A percentile compares a stretch with the other conserved stretches of the same genome.
Conservation (phyloP, 805 yeast genomes). For the Candida pseudofarinosa region DNA sequence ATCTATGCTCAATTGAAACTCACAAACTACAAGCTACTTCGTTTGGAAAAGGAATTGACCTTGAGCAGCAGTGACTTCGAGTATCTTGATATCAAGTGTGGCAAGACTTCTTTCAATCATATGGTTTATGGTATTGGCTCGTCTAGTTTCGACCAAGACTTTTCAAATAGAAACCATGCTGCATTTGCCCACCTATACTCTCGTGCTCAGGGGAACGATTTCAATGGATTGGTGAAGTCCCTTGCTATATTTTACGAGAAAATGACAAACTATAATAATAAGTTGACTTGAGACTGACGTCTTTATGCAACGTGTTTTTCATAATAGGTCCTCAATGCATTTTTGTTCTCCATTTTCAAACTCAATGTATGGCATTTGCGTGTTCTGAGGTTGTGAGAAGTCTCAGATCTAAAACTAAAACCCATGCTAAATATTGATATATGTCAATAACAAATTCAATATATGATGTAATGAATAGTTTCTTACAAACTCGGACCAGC, state of each 20-base stretch:
- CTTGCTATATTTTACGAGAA: constrained; percentile 22
- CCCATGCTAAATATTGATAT: too few relatives aligned
- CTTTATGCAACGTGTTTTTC: too few relatives aligned
- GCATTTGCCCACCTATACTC: constrained; percentile 13
- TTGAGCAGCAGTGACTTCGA: constrained; percentile 15
- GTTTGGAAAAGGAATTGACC: constrained; percentile 27
- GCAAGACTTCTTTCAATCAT: constrained; percentile 13
- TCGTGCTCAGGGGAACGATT: constrained; percentile 18
- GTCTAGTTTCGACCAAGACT: constrained; percentile 6
- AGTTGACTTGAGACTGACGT: constrained; percentile 12
- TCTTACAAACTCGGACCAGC: too few relatives aligned
- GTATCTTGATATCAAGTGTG: constrained; percentile 9
- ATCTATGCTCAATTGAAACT: constrained; percentile 55
- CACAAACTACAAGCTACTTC: constrained; percentile 49
- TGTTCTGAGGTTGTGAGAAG: too few relatives aligned
- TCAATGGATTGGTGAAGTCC: constrained; percentile 21
- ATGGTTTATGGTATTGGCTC: constrained; percentile 18
- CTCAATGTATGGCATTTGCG: too few relatives aligned
- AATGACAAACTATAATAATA: constrained; percentile 12
- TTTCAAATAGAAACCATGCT: constrained; percentile 4
- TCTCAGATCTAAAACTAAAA: too few relatives aligned
- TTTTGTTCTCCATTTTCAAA: too few relatives aligned
- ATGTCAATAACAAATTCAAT: neutral
- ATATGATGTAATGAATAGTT: neutral
- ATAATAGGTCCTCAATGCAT: too few relatives aligned